Conservation (phyloP, 495 filamentous ascomycete genomes). For the Hyphodiscus hymeniophilus region DNA sequence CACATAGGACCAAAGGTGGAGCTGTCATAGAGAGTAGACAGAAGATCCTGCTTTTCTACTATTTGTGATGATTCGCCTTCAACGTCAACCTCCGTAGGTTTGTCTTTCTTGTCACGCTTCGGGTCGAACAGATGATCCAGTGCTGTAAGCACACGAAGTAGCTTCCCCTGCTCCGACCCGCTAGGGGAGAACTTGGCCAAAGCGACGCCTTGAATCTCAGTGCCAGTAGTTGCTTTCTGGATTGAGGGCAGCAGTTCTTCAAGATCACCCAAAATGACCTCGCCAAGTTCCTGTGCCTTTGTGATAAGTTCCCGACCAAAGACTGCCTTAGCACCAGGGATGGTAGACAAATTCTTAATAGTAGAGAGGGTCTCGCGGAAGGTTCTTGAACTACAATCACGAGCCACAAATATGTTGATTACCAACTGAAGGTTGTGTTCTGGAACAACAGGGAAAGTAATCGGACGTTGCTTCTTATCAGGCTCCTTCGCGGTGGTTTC, state of each 20-base stretch:
- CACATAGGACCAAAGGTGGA: slow-evolving; percentile 83
- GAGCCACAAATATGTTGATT: slow-evolving; percentile 89
- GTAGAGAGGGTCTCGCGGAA: slow-evolving; percentile 95
- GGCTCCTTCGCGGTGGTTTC: slow-evolving; percentile 17
- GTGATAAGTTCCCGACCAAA: slow-evolving; percentile 86
- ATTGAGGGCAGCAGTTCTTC: slow-evolving; percentile 85
- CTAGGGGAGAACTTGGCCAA: slow-evolving; percentile 92
- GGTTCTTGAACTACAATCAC: slow-evolving; percentile 92
- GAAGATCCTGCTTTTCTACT: slow-evolving; percentile 65
- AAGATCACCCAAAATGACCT: slow-evolving; percentile 75
- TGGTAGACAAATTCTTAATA: slow-evolving; percentile 92
- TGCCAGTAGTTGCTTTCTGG: slow-evolving; percentile 74
- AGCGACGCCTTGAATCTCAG: slow-evolving; percentile 89
- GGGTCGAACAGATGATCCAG: slow-evolving; percentile 92
- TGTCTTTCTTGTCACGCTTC: slow-evolving; percentile 49
- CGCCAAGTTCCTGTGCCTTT: slow-evolving; percentile 75
- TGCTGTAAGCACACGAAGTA: slow-evolving; percentile 87
- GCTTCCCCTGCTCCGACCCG: slow-evolving; percentile 90
- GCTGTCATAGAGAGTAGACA: slow-evolving; percentile 83
- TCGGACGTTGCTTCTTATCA: slow-evolving; percentile 61
- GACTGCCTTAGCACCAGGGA: slow-evolving; percentile 80
- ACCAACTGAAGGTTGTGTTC: slow-evolving; percentile 86
- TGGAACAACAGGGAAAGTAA: slow-evolving; percentile 81
- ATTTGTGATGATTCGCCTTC: slow-evolving; percentile 46
- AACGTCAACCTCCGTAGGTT: slow-evolving; percentile 30